phyloP scores from a whole-genome alignment of 2,329 filamentous ascomycete genomes.

The Beauveria scarabaeidicola region DNA sequence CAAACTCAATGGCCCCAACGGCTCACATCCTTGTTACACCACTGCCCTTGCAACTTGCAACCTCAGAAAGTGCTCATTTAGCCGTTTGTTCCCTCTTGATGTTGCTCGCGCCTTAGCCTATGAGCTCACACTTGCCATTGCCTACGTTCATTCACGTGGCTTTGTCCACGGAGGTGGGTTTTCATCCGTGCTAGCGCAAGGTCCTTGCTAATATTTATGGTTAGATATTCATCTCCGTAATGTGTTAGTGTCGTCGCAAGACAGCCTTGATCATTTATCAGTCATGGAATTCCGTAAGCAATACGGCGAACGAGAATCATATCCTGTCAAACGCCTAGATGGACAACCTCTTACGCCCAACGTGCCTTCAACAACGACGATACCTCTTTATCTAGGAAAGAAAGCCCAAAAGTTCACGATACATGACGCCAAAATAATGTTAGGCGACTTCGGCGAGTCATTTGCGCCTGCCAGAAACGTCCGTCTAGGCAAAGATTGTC shows the following conservation, averaged over 20 bases:
- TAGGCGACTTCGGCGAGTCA: not conserved
- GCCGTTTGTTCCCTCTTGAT: not conserved
- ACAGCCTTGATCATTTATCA: not conserved
- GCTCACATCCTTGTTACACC: not conserved
- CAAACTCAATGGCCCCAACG: not conserved
- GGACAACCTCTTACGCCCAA: not conserved
- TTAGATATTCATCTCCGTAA: not conserved
- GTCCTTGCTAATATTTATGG: not conserved
- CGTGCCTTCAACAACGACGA: not conserved
- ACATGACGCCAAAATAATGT: not conserved
- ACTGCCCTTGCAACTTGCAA: not conserved
- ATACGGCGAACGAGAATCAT: not conserved
- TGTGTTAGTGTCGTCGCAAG: not conserved
- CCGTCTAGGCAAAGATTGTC: not conserved
- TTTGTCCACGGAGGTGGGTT: conserved; percentile 6
- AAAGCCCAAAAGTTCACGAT: not conserved
- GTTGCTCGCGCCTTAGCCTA: conserved; percentile 6
- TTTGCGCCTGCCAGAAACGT: not conserved
- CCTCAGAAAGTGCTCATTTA: not conserved
- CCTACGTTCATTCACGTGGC: conserved; percentile 1
- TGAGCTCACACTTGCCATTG: conserved; percentile 3
- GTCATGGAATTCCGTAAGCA: not conserved
- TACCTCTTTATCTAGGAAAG: not conserved
- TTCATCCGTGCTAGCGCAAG: not conserved
- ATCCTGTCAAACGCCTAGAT: not conserved